phyloP scores from a whole-genome alignment of 345 rosid genomes.

The Passiflora organensis region DNA sequence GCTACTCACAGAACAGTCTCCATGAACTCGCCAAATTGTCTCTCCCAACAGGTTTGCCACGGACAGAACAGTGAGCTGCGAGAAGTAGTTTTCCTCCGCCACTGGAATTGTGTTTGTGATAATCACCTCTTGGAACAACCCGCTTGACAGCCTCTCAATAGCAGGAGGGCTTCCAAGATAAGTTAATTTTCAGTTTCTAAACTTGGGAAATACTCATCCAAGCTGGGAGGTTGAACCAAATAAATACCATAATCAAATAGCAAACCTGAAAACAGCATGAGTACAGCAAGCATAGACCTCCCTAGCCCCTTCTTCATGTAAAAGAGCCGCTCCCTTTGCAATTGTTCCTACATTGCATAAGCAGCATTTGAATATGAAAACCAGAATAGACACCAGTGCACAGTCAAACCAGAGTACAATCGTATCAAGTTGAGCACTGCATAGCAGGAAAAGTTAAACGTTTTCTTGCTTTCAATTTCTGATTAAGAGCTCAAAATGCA shows the following conservation, averaged over 20 bases:
- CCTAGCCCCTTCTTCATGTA: conserved; percentile 31
- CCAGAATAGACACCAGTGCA: too few species aligned
- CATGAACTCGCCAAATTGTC: conserved; percentile 95
- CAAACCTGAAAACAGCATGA: conserved; percentile 49
- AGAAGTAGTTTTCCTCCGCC: conserved; percentile 72
- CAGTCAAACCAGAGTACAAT: too few species aligned
- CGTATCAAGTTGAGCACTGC: too few species aligned
- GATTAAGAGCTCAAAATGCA: not conserved
- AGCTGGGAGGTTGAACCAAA: too few species aligned
- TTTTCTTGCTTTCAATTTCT: not conserved
- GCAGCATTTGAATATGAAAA: not conserved
- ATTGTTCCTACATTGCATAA: conserved; percentile 38
- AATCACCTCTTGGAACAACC: conserved; percentile 91
- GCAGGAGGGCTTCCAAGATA: conserved; percentile 70
- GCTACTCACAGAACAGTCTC: conserved; percentile 78
- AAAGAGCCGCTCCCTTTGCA: conserved; percentile 23
- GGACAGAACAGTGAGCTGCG: conserved; percentile 82
- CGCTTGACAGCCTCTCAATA: conserved; percentile 82
- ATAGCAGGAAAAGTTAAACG: not conserved
- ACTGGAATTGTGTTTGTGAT: conserved; percentile 89
- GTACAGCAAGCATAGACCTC: conserved; percentile 32
- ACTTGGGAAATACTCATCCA: too few species aligned
- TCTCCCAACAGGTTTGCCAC: conserved; percentile 91
- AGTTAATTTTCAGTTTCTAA: too few species aligned
- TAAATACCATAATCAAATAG: conserved; percentile 4